A percentile compares a stretch with the other conserved stretches of the same genome.
These are phyloP conservation scores for Boletus semigastroideus DNA, from an alignment of 1,284 basidiomycete species.

Conservation along the genomic window DNA sequence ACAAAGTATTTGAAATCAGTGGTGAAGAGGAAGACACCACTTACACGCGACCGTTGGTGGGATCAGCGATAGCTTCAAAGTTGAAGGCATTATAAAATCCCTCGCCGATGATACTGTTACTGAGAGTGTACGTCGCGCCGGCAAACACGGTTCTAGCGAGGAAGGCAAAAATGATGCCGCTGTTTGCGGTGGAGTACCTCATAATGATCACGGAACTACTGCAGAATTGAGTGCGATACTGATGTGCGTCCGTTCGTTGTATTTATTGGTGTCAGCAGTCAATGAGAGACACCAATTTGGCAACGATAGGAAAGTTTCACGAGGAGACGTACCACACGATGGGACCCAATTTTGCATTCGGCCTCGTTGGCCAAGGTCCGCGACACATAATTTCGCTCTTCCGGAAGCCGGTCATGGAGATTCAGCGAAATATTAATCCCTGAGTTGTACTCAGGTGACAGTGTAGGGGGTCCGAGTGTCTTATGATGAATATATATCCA, in stretches of 20 bases:
- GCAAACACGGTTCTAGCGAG: conserved; percentile 27
- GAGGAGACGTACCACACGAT: conserved; percentile 3
- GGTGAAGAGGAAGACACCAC: conserved; percentile 11
- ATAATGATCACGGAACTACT: conserved; percentile 7
- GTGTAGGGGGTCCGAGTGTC: neutral
- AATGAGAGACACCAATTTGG: neutral
- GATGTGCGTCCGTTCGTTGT: neutral
- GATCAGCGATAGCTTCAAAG: conserved; percentile 46
- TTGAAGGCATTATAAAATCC: conserved; percentile 43
- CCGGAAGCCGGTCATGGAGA: neutral
- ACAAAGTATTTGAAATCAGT: neutral
- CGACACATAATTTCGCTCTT: neutral
- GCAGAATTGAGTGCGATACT: neutral
- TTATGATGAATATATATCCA: no score
- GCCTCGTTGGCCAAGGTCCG: neutral
- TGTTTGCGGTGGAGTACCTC: conserved; percentile 10
- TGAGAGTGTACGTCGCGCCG: conserved; percentile 36
- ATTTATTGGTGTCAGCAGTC: conserved; percentile 13
- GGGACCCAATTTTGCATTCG: neutral
- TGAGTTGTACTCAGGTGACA: neutral
- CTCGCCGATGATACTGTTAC: conserved; percentile 41
- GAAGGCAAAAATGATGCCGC: conserved; percentile 13
- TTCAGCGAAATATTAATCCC: neutral
- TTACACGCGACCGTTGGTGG: conserved; percentile 49
- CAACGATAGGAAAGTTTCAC: neutral